Conservation (phyloP, 129 eudicot species). For the Pittosporum tobira region DNA sequence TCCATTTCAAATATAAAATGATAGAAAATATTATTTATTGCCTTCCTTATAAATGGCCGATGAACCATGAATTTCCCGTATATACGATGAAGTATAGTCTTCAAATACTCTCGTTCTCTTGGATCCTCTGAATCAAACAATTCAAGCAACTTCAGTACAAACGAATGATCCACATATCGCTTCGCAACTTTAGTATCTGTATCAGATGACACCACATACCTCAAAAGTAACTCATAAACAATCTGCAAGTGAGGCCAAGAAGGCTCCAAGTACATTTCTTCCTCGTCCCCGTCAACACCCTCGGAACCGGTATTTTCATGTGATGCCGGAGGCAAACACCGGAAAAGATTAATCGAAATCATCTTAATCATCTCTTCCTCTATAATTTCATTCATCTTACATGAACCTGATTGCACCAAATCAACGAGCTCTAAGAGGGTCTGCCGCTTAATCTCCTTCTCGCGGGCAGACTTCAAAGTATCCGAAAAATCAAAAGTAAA, state of each 20-base stretch:
- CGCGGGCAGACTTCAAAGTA: slow-evolving; percentile 34
- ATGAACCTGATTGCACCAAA: slow-evolving; percentile 53
- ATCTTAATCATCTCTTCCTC: slow-evolving; percentile 58
- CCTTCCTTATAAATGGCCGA: slow-evolving; percentile 59
- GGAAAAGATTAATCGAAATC: slow-evolving; percentile 51
- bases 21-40: slow-evolving; percentile 48
- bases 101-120: slow-evolving; percentile 50
- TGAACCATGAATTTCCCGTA: slow-evolving; percentile 69
- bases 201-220: slow-evolving; percentile 50
- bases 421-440: slow-evolving; percentile 50
- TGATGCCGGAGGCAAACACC: slow-evolving; percentile 57
- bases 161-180: slow-evolving; percentile 44
- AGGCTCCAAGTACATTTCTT: slow-evolving; percentile 46
- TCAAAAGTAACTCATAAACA: slow-evolving; percentile 46
- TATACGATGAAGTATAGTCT: slow-evolving; percentile 53
- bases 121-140: slow-evolving; percentile 55
- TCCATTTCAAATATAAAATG: slow-evolving; percentile 57
- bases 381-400: slow-evolving; percentile 59
- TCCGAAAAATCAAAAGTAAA: slow-evolving; percentile 48
- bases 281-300: slow-evolving; percentile 57
- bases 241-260: slow-evolving; percentile 58
- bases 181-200: slow-evolving; percentile 60
- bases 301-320: slow-evolving; percentile 43
- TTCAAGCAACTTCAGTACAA: slow-evolving; percentile 48
- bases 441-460: slow-evolving; percentile 68